Percentiles rank a stretch among this genome's conserved stretches.
phyloP scores from a whole-genome alignment of 495 filamentous ascomycete genomes.

The Beverwykella pulmonaria region DNA sequence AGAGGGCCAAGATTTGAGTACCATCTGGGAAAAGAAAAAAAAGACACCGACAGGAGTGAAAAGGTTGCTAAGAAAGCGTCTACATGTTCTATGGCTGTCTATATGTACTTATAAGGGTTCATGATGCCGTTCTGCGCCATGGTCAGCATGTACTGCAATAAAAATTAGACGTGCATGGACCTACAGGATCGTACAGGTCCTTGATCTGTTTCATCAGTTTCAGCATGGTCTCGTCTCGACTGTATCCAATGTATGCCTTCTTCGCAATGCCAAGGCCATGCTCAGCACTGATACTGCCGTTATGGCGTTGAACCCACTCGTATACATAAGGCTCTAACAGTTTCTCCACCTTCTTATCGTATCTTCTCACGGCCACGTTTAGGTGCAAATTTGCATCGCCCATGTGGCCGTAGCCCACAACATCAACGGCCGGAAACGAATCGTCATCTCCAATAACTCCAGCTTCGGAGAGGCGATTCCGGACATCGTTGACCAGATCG shows the following conservation, averaged over 20 bases:
- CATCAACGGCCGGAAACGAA: constrained; percentile 76
- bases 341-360: constrained; percentile 87
- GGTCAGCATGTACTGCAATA: constrained; percentile 3
- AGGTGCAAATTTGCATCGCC: constrained; percentile 94
- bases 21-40: neutral
- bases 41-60: neutral
- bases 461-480: constrained; percentile 65
- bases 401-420: constrained; percentile 98
- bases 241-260: constrained; percentile 92
- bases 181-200: constrained; percentile 84
- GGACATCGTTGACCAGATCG: constrained; percentile 79
- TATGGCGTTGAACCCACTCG: constrained; percentile 86
- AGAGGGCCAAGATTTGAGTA: neutral
- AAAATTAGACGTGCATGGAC: constrained; percentile 42
- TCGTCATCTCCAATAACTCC: constrained; percentile 80
- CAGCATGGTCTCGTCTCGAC: constrained; percentile 81
- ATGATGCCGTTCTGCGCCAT: constrained; percentile 72
- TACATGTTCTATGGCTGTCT: neutral
- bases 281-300: constrained; percentile 93
- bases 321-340: constrained; percentile 93
- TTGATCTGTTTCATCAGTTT: constrained; percentile 93
- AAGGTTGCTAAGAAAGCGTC: neutral
- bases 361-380: constrained; percentile 79
- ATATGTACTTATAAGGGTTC: constrained; percentile 79
- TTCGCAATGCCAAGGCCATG: constrained; percentile 94